Evolutionary conservation across 2,329 filamentous ascomycete species (phyloP).

Genomic region (Ophiostoma fasciatum): DNA sequence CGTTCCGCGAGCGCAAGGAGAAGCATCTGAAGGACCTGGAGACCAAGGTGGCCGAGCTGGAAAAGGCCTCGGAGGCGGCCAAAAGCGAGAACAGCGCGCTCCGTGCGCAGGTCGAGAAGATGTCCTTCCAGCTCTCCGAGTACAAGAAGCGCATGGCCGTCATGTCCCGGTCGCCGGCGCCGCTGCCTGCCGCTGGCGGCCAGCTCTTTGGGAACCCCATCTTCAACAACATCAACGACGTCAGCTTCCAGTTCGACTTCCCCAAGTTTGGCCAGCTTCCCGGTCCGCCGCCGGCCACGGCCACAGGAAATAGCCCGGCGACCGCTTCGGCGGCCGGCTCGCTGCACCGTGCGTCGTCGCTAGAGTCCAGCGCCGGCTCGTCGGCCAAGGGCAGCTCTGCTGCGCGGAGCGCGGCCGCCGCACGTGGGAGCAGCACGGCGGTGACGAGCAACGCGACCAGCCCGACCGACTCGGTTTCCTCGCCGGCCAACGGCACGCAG

Average conservation of each 20-base stretch:
- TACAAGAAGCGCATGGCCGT: conserved; percentile 77
- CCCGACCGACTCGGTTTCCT: conserved; percentile 21
- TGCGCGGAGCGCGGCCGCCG: too few relatives aligned
- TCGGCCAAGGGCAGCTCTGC: too few relatives aligned
- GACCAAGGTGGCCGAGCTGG: conserved; percentile 57
- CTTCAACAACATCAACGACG: conserved; percentile 49
- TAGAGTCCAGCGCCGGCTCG: too few relatives aligned
- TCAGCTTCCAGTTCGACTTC: conserved; percentile 91
- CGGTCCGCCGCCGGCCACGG: conserved; percentile 24
- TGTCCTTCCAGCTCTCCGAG: conserved; percentile 73
- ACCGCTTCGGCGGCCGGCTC: conserved; percentile 40
- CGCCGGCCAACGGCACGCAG: too few relatives aligned
- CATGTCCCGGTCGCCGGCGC: conserved; percentile 21
- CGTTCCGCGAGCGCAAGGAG: conserved; percentile 90
- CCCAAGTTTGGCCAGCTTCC: conserved; percentile 76
- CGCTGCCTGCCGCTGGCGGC: conserved; percentile 14
- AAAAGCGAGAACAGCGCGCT: conserved; percentile 77
- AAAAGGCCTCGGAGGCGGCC: conserved; percentile 69
- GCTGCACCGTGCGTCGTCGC: conserved; percentile 11
- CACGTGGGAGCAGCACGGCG: conserved; percentile 9
- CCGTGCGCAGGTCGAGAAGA: conserved; percentile 73
- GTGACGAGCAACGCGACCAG: conserved; percentile 19
- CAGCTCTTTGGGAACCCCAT: conserved; percentile 34
- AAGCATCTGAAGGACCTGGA: conserved; percentile 79
- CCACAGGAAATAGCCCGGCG: too few relatives aligned